Conservation (phyloP, 176 grass and related monocot genomes). For the Phragmites australis region DNA sequence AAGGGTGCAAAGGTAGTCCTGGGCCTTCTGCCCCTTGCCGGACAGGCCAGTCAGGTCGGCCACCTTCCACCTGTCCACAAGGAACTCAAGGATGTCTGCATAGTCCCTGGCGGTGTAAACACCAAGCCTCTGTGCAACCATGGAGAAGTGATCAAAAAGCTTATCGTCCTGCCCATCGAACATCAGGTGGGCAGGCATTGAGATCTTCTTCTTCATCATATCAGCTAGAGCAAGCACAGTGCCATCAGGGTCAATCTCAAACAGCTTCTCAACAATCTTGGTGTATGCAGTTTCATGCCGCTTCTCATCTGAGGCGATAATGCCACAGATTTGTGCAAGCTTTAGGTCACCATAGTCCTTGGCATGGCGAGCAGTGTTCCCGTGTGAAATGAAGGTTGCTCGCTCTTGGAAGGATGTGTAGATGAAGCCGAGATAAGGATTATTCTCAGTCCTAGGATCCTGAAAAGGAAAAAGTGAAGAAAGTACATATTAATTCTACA, state of each 20-base stretch:
- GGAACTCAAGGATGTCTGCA: conserved; percentile 91
- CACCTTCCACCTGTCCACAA: conserved; percentile 87
- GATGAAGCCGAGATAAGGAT: conserved; percentile 92
- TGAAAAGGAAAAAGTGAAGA: conserved; percentile 39
- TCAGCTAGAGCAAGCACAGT: conserved; percentile 73
- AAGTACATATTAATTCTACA: background rate
- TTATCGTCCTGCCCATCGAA: conserved; percentile 81
- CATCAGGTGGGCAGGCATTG: conserved; percentile 97
- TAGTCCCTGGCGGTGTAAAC: conserved; percentile 95
- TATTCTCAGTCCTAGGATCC: conserved; percentile 99
- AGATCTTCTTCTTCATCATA: conserved; percentile 99
- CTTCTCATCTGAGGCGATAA: conserved; percentile 92
- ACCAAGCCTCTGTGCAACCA: conserved; percentile 74
- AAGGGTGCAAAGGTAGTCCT: conserved; percentile 85
- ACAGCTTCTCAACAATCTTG: conserved; percentile 95
- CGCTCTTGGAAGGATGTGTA: conserved; percentile 98
- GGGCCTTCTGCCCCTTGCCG: conserved; percentile 66
- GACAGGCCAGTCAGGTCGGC: conserved; percentile 61
- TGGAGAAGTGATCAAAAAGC: conserved; percentile 92
- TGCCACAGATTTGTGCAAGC: conserved; percentile 89
- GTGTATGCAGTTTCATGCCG: conserved; percentile 93
- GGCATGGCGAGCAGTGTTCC: conserved; percentile 86
- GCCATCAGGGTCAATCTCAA: conserved; percentile 83
- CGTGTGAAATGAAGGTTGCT: conserved; percentile 92
- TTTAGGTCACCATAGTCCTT: conserved; percentile 90